Evolutionary conservation across 257 asterid genomes (phyloP), one percentile per base, ranked within the genome.

Genomic region (Lantana camara): DNA sequence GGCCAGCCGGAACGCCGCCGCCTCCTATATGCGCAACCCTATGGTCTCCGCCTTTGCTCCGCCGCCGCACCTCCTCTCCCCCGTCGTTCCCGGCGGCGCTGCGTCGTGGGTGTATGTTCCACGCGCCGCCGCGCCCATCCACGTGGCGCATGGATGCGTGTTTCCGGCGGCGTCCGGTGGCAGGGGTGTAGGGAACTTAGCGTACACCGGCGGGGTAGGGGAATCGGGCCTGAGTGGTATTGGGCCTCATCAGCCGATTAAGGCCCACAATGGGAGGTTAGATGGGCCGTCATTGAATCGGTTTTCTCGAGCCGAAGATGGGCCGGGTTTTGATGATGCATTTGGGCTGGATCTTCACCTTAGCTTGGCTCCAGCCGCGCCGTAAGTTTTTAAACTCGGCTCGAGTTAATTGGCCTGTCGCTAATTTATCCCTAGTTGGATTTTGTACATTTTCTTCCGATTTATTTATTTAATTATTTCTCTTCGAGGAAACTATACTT

Each of bases 281-380:
- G 86, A 86, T 74, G 96, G 88, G 83, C 93, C 95, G 1, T 85
- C 94, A 1, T 57, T 87, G 74, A 89, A 91, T 64, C 75, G 98
- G 67, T 89, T 89, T 38, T 83, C 96, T 0, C 67, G 79, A 21
- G 63, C 50, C 1, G 89, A 77, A 0, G 84, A 75, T 66, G 93
- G 94, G 79, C 87, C 91, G 10, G 60, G 23, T 44, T 76, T 82
- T n/a, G 96, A 87, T 38, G 97, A 91, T 17, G 82, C 74, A 19
- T 68, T 88, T 68, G 98, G 97, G 71, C 77, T 92, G 68, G 96
- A 92, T 79, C 72, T 92, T 15, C 98, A 92, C 44, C 94, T 92
- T 24, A 85, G 97, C 76, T 82, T 92, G 35, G 98, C 97, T 5
- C 98, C 98, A 57, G 85, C 98, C 65, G 90, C 82, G 65, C 95